These are phyloP conservation scores for Metschnikowia lachancei DNA, from an alignment of 805 yeast genomes.

Conservation along the genomic window DNA sequence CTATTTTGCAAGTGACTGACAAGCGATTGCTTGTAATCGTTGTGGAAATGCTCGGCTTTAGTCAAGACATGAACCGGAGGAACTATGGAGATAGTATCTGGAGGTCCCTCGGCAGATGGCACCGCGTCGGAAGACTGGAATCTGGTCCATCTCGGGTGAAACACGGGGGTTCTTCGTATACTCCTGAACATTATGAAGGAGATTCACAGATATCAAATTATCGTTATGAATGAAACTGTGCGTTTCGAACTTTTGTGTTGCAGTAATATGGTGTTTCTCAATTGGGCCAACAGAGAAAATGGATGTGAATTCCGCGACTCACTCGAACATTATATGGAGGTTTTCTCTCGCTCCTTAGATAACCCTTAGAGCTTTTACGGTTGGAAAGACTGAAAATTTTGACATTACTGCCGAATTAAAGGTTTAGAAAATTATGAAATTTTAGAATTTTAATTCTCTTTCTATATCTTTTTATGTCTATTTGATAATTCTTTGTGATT, in stretches of 20 bases:
- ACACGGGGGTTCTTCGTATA: background rate
- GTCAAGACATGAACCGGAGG: conserved; percentile 35
- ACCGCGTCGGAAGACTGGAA: conserved; percentile 9
- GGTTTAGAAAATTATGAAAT: too few species aligned
- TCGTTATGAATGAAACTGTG: too few species aligned
- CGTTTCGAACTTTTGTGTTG: too few species aligned
- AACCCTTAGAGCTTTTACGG: too few species aligned
- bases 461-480: too few species aligned
- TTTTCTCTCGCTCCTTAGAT: background rate
- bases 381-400: background rate
- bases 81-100: conserved; percentile 38
- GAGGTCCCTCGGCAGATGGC: conserved; percentile 19
- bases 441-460: too few species aligned
- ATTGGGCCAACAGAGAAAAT: background rate
- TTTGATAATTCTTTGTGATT: too few species aligned
- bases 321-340: background rate
- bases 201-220: too few species aligned
- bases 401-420: background rate
- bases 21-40: conserved; percentile 31
- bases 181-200: background rate
- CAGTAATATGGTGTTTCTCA: too few species aligned
- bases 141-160: conserved; percentile 2
- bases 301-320: background rate
- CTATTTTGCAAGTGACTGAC: conserved; percentile 38
- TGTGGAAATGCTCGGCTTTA: conserved; percentile 16